Conservation (phyloP, 2,329 filamentous ascomycete genomes). For the Massarina eburnea region DNA sequence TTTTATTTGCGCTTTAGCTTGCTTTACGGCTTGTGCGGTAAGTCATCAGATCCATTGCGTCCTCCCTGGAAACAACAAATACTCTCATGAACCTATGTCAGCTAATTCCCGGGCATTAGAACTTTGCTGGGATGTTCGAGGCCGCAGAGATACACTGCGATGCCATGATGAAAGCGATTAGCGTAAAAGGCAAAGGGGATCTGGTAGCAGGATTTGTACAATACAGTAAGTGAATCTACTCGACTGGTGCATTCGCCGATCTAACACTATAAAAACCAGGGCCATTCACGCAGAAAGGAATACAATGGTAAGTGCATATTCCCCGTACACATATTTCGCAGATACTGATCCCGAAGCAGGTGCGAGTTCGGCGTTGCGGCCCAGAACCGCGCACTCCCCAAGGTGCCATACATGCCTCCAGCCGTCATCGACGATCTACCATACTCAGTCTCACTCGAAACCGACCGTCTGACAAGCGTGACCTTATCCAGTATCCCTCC, state of each 20-base stretch:
- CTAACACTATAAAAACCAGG: background rate
- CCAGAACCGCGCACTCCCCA: slow-evolving; percentile 14
- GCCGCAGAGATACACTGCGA: slow-evolving; percentile 20
- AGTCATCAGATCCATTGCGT: slow-evolving; percentile 1
- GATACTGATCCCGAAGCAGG: slow-evolving; percentile 9
- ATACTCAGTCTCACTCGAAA: slow-evolving; percentile 5
- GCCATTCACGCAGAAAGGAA: slow-evolving; percentile 17
- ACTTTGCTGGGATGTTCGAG: slow-evolving; percentile 18
- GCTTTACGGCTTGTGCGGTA: slow-evolving; percentile 24
- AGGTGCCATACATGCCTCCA: slow-evolving; percentile 14
- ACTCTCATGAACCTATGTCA: no score
- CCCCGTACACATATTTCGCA: background rate
- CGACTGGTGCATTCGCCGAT: background rate
- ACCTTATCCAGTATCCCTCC: slow-evolving; percentile 15
- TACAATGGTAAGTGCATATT: slow-evolving; percentile 18
- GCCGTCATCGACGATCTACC: slow-evolving; percentile 7
- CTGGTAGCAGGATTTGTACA: slow-evolving; percentile 14
- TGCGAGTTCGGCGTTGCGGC: slow-evolving; percentile 24
- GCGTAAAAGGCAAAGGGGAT: slow-evolving; percentile 18
- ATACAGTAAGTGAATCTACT: background rate
- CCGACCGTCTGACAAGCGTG: slow-evolving; percentile 10
- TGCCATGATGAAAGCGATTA: slow-evolving; percentile 18
- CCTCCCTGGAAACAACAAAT: background rate
- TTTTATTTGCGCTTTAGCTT: slow-evolving; percentile 17
- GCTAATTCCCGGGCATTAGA: no score